A percentile compares a stretch with the other conserved stretches of the same genome.
phyloP scores from a whole-genome alignment of 345 rosid genomes.

The Hirschfeldia incana region DNA sequence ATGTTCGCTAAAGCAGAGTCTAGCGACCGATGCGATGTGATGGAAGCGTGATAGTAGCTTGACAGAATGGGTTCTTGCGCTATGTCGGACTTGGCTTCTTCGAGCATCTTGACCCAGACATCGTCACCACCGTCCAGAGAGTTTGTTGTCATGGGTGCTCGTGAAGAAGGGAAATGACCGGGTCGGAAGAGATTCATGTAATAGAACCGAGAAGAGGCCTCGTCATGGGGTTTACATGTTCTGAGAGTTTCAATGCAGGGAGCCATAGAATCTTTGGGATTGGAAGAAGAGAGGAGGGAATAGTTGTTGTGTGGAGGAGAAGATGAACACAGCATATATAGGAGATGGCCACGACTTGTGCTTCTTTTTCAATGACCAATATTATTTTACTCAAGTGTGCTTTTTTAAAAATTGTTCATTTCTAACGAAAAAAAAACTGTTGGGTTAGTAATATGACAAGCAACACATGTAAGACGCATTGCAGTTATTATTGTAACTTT shows the following conservation, averaged over 20 bases:
- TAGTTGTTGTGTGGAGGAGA: constrained; percentile 6
- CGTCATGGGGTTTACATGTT: constrained; percentile 31
- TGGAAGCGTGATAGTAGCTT: constrained; percentile 56
- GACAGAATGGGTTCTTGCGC: constrained; percentile 68
- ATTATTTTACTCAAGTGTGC: not conserved
- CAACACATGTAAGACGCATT: not conserved
- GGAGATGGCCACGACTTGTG: constrained; percentile 5
- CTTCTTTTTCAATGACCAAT: too few relatives aligned
- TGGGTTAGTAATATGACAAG: not conserved
- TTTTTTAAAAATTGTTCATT: not conserved
- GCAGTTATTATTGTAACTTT: not conserved
- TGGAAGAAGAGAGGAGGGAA: constrained; percentile 4
- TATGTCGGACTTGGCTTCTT: constrained; percentile 66
- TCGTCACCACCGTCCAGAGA: constrained; percentile 12
- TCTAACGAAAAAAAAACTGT: not conserved
- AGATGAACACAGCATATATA: constrained; percentile 29
- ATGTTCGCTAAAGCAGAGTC: constrained; percentile 66
- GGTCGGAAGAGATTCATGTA: constrained; percentile 40
- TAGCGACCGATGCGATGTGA: constrained; percentile 57
- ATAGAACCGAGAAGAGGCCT: constrained; percentile 37
- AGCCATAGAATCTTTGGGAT: constrained; percentile 49
- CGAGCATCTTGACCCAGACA: constrained; percentile 61
- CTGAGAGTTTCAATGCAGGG: constrained; percentile 58
- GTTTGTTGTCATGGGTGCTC: not conserved
- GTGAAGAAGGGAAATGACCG: constrained; percentile 25